These are phyloP conservation scores for Cyathus olla DNA, from an alignment of 1,284 basidiomycete genomes.

Conservation along the genomic window DNA sequence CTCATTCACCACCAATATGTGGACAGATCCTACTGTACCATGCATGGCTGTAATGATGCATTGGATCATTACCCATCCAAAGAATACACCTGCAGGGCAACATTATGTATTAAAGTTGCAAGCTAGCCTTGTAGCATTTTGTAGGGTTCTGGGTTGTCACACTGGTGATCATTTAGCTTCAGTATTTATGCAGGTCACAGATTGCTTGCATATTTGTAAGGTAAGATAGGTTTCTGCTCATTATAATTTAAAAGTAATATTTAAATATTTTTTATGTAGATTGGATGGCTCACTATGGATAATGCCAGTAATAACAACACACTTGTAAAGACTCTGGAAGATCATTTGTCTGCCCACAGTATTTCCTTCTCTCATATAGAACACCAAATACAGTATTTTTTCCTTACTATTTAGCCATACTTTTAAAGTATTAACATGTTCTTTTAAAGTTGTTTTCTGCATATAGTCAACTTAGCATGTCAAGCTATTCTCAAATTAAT, in stretches of 20 bases:
- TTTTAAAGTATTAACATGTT: conserved; percentile 2
- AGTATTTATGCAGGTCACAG: conserved; percentile 35
- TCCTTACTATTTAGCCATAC: neutral
- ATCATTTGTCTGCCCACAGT: conserved; percentile 10
- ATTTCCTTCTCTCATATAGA: conserved; percentile 23
- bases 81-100: conserved; percentile 21
- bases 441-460: conserved; percentile 47
- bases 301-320: conserved; percentile 46
- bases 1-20: conserved; percentile 44
- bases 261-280: conserved; percentile 23
- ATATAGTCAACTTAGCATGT: conserved; percentile 49
- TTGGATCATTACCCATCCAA: conserved; percentile 27
- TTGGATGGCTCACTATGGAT: conserved; percentile 43
- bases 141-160: conserved; percentile 38
- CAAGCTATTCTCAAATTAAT: conserved; percentile 37
- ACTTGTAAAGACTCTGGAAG: conserved; percentile 28
- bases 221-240: conserved; percentile 7
- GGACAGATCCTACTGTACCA: conserved; percentile 39
- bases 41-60: conserved; percentile 49
- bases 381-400: conserved; percentile 19
- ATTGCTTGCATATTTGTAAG: conserved; percentile 23
- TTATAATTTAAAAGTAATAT: conserved; percentile 1
- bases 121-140: conserved; percentile 42
- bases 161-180: conserved; percentile 40
- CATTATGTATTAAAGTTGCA: conserved; percentile 27